Percentiles rank a stretch among this genome's conserved stretches.
These are phyloP conservation scores for Lentinula edodes DNA, from an alignment of 768 basidiomycete genomes.

Conservation along the genomic window DNA sequence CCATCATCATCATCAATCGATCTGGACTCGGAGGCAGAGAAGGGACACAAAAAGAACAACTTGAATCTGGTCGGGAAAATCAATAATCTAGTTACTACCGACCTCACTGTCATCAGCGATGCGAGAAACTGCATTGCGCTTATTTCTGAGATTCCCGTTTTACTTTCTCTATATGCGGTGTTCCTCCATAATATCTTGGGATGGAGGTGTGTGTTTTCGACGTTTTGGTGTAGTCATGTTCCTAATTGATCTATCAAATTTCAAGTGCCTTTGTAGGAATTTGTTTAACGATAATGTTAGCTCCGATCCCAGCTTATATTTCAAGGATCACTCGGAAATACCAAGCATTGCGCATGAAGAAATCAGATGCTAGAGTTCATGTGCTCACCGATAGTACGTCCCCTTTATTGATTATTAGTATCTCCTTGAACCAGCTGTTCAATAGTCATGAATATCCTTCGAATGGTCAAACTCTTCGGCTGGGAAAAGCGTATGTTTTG, in stretches of 20 bases:
- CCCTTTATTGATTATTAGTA: slow-evolving; percentile 17
- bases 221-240: neutral
- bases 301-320: slow-evolving; percentile 39
- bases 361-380: slow-evolving; percentile 41
- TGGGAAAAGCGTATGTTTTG: slow-evolving; percentile 40
- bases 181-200: slow-evolving; percentile 18
- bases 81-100: slow-evolving; percentile 51
- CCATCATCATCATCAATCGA: neutral
- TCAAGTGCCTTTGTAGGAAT: slow-evolving; percentile 38
- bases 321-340: slow-evolving; percentile 26
- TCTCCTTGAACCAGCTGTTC: neutral
- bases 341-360: slow-evolving; percentile 34
- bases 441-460: slow-evolving; percentile 32
- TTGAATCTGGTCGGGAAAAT: slow-evolving; percentile 44
- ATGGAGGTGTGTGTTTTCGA: slow-evolving; percentile 9
- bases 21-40: neutral
- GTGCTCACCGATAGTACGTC: slow-evolving; percentile 35
- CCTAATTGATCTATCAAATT: neutral
- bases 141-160: slow-evolving; percentile 5
- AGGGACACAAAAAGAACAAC: slow-evolving; percentile 12
- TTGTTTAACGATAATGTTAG: slow-evolving; percentile 29
- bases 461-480: slow-evolving; percentile 51
- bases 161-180: slow-evolving; percentile 8
- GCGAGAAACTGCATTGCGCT: slow-evolving; percentile 7
- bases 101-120: slow-evolving; percentile 23